Percentiles rank a stretch among this genome's conserved stretches.
Conservation (phyloP, 345 rosid species). For the Eucalyptus victrix region DNA sequence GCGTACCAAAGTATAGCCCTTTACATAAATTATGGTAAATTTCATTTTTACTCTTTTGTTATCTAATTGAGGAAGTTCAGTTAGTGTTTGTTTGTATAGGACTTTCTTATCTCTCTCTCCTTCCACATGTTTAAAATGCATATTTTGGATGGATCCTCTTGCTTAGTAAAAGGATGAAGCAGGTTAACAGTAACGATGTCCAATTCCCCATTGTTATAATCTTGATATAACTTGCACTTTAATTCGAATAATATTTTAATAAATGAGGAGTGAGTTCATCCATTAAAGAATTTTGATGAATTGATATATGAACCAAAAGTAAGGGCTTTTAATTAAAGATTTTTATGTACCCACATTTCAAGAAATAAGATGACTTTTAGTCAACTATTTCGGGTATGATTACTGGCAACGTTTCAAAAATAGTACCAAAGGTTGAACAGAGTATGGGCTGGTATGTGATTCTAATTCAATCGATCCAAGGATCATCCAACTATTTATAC, state of each 20-base stretch:
- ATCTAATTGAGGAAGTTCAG: too few species aligned
- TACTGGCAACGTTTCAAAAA: accelerated
- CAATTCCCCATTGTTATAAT: too few species aligned
- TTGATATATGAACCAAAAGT: not conserved
- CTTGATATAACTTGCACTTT: not conserved
- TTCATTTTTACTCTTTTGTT: too few species aligned
- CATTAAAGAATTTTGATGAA: not conserved
- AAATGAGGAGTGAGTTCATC: accelerated
- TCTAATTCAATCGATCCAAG: accelerated
- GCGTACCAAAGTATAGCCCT: too few species aligned
- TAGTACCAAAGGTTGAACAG: not conserved
- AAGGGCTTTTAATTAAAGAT: accelerated
- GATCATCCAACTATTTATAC: too few species aligned
- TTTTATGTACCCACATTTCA: not conserved
- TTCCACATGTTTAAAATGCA: too few species aligned
- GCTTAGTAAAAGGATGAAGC: too few species aligned
- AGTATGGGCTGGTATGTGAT: accelerated
- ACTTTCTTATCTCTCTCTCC: too few species aligned
- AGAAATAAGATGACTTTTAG: not conserved
- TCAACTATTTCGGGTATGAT: not conserved
- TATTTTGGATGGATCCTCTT: accelerated
- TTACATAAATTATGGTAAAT: too few species aligned
- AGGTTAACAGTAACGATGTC: not conserved
- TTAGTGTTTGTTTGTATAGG: too few species aligned
- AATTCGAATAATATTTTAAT: too few species aligned